Conservation (phyloP, 441 rosid species). For the Heliophila coronopifolia region DNA sequence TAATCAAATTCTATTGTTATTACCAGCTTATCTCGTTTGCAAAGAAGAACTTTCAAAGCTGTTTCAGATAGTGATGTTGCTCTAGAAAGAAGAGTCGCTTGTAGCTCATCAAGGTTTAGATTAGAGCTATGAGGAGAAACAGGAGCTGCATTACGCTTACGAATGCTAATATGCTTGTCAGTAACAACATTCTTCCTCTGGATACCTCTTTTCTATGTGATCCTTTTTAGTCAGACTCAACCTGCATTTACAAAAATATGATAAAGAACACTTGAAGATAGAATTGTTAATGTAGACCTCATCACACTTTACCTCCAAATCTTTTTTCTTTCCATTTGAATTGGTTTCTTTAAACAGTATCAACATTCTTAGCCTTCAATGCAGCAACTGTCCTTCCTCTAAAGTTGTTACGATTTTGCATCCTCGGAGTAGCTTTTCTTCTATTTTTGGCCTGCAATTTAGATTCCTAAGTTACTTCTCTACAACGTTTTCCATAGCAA, state of each 20-base stretch:
- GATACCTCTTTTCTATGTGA: constrained; percentile 26
- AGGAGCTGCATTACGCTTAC: constrained; percentile 16
- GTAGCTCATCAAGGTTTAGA: constrained; percentile 35
- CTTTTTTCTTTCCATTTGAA: constrained; percentile 15
- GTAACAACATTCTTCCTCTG: constrained; percentile 21
- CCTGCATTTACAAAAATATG: constrained; percentile 17
- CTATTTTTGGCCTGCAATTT: constrained; percentile 22
- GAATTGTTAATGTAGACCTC: not conserved
- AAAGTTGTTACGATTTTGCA: not conserved
- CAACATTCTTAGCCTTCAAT: not conserved
- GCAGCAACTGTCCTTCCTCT: constrained; percentile 13
- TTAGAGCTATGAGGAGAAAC: constrained; percentile 29
- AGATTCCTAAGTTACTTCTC: not conserved
- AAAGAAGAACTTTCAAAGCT: constrained; percentile 45
- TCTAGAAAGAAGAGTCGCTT: constrained; percentile 35
- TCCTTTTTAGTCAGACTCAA: constrained; percentile 18
- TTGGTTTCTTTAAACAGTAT: constrained; percentile 6
- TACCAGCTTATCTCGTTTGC: constrained; percentile 70
- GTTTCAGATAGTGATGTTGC: constrained; percentile 43
- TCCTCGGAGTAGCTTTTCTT: constrained; percentile 5
- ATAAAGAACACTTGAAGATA: not conserved
- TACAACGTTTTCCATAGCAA: not conserved
- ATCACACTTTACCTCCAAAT: constrained; percentile 19
- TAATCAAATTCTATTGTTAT: too few species aligned
- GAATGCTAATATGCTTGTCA: constrained; percentile 17